These are phyloP conservation scores for Musa itinerans DNA, from an alignment of 176 grass and related monocot species.

Conservation along the genomic window DNA sequence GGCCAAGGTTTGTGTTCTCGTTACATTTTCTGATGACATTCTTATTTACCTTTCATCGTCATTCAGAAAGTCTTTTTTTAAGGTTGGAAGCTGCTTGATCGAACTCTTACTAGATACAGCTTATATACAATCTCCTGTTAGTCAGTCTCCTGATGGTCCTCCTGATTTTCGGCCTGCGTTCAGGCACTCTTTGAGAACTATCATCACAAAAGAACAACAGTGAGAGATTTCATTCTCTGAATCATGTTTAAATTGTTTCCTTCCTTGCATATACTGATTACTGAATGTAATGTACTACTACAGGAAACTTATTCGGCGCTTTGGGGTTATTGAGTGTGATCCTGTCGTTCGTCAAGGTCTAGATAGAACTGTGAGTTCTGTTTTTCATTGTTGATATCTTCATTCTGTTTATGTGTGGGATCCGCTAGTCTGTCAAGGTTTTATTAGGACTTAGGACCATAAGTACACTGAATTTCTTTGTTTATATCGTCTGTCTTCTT, in stretches of 20 bases:
- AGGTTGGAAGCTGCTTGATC: constrained; percentile 96
- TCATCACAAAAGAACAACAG: constrained; percentile 42
- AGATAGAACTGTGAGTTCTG: constrained; percentile 75
- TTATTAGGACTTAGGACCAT: too few relatives aligned
- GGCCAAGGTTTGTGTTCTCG: constrained; percentile 49
- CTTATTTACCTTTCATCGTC: constrained; percentile 1
- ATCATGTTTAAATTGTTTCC: neutral
- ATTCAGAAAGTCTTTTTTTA: constrained; percentile 15
- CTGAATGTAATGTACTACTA: neutral
- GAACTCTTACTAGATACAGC: constrained; percentile 81
- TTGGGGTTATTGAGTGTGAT: constrained; percentile 93
- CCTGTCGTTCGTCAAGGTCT: constrained; percentile 77
- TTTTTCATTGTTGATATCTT: constrained; percentile 18
- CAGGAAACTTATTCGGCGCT: constrained; percentile 57
- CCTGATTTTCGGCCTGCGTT: constrained; percentile 94
- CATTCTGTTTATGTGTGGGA: constrained; percentile 11
- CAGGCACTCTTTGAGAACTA: constrained; percentile 52
- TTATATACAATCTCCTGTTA: constrained; percentile 84
- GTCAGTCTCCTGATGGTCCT: constrained; percentile 60
- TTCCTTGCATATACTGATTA: constrained; percentile 26
- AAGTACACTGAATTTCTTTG: too few relatives aligned
- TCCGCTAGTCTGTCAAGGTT: too few relatives aligned
- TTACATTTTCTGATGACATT: constrained; percentile 6
- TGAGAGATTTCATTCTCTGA: constrained; percentile 19
- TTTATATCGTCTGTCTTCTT: too few relatives aligned